Conservation (phyloP, 495 filamentous ascomycete species). For the Penicillium crystallinum region DNA sequence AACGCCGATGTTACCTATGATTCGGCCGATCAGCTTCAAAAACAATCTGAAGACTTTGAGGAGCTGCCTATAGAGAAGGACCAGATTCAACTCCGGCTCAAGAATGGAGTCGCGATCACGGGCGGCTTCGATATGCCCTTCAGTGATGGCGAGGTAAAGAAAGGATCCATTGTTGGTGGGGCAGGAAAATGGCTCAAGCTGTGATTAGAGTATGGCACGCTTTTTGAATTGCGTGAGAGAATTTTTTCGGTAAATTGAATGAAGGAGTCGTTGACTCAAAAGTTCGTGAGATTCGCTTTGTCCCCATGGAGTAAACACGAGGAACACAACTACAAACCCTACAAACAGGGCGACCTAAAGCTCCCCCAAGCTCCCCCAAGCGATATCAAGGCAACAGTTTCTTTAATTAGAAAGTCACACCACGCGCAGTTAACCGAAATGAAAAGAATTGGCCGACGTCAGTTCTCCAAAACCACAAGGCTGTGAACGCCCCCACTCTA, state of each 20-base stretch:
- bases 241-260: background rate
- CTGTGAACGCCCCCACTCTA: conserved; percentile 5
- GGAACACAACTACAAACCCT: too few relatives aligned
- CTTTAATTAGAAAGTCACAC: background rate
- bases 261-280: background rate
- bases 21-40: conserved; percentile 1
- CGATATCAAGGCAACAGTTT: background rate
- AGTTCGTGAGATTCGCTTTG: too few relatives aligned
- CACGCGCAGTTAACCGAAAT: background rate
- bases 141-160: conserved; percentile 3
- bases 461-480: background rate
- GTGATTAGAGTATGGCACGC: background rate
- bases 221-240: background rate
- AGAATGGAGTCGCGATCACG: conserved; percentile 5
- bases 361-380: too few relatives aligned
- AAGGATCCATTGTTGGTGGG: background rate
- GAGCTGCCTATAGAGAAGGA: conserved; percentile 4
- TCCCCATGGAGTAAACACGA: too few relatives aligned
- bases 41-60: conserved; percentile 1
- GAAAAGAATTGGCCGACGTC: conserved; percentile 1
- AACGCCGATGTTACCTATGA: conserved; percentile 5
- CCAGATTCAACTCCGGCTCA: conserved; percentile 1
- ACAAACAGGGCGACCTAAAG: too few relatives aligned
- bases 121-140: conserved; percentile 9
- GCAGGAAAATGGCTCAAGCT: conserved; percentile 5